These are phyloP conservation scores for Macrolepiota dolichaula DNA, from an alignment of 768 basidiomycete genomes.

Conservation along the genomic window DNA sequence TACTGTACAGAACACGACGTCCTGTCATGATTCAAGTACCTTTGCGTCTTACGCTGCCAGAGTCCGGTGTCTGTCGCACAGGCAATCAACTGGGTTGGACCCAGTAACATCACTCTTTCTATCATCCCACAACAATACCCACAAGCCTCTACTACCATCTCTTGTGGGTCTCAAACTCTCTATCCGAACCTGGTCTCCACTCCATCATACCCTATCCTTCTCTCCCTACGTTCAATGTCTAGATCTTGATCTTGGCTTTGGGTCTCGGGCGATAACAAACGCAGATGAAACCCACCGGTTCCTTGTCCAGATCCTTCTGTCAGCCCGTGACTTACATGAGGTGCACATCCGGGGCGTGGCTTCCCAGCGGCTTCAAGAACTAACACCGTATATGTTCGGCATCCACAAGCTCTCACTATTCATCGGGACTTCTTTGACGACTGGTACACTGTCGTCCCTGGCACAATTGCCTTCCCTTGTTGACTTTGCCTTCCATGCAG, in stretches of 20 bases:
- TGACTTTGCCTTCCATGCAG: conserved; percentile 42
- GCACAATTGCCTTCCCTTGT: conserved; percentile 32
- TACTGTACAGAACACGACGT: background rate
- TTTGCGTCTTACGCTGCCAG: background rate
- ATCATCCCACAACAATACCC: background rate
- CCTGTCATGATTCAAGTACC: background rate
- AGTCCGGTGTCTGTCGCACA: background rate
- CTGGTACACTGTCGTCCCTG: conserved; percentile 21
- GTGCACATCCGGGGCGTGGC: background rate
- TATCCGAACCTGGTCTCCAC: conserved; percentile 16
- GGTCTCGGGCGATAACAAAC: conserved; percentile 26
- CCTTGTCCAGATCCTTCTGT: background rate
- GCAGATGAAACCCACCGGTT: background rate
- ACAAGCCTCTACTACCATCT: background rate
- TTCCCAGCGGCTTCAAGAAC: background rate
- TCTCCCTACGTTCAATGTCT: conserved; percentile 31
- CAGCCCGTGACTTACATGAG: background rate
- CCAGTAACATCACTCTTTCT: background rate
- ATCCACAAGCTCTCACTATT: background rate
- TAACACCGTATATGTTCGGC: background rate
- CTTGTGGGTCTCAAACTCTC: background rate
- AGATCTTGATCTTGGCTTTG: conserved; percentile 38
- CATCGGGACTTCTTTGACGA: background rate
- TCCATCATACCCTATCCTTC: conserved; percentile 29
- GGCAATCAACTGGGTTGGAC: background rate